Conservation (phyloP, 2,329 filamentous ascomycete species). For the Fusarium redolens region DNA sequence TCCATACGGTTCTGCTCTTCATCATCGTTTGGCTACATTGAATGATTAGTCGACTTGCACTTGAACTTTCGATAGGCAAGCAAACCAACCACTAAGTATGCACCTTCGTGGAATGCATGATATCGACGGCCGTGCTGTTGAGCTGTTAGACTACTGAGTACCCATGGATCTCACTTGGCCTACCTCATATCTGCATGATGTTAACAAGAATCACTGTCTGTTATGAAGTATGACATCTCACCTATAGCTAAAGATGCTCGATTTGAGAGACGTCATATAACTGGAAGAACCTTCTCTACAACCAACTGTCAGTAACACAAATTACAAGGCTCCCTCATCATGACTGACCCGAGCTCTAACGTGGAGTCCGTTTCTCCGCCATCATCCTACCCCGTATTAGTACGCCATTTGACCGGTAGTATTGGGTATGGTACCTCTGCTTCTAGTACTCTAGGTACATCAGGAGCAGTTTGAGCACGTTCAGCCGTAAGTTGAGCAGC, state of each 20-base stretch:
- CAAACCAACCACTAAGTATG: constrained; percentile 8
- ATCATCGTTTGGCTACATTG: constrained; percentile 22
- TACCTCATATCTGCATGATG: constrained; percentile 16
- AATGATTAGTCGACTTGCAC: fast-evolving
- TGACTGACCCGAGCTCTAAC: not conserved
- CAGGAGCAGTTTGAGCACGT: not conserved
- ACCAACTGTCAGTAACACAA: not conserved
- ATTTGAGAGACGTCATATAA: constrained; percentile 23
- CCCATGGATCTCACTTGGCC: fast-evolving
- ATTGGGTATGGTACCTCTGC: not conserved
- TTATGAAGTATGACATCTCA: not conserved
- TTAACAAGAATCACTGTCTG: not conserved
- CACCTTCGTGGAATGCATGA: constrained; percentile 32
- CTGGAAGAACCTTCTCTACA: constrained; percentile 8
- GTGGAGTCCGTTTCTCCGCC: constrained; percentile 1
- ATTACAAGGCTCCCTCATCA: fast-evolving
- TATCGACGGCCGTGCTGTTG: constrained; percentile 32
- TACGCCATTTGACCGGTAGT: fast-evolving
- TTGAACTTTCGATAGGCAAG: fast-evolving
- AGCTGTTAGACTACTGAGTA: not conserved
- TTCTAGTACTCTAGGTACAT: not conserved
- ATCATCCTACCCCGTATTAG: not conserved
- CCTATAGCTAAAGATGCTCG: constrained; percentile 30
- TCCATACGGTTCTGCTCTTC: constrained; percentile 33
- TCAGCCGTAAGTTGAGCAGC: not conserved